A percentile compares a stretch with the other conserved stretches of the same genome.
phyloP scores from a whole-genome alignment of 2,329 filamentous ascomycete species.

The Fusarium brachygibbosum region DNA sequence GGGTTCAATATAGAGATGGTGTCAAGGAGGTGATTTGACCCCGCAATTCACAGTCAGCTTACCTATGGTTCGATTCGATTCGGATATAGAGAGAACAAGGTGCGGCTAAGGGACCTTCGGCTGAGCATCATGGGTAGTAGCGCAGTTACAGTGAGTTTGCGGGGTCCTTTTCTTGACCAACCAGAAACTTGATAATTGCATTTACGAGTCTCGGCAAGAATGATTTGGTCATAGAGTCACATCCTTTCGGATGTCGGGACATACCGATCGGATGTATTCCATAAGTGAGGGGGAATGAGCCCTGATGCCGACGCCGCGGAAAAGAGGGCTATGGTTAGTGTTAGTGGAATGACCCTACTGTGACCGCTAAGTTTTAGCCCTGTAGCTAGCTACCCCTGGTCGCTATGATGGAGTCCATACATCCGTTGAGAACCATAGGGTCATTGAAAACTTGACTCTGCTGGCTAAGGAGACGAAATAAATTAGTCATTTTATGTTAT shows the following conservation, averaged over 20 bases:
- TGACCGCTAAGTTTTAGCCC: neutral
- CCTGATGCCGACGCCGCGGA: constrained; percentile 26
- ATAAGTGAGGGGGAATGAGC: neutral
- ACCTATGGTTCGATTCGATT: constrained; percentile 17
- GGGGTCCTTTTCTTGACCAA: constrained; percentile 23
- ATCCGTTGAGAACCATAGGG: too few species aligned
- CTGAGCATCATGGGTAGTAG: constrained; percentile 2
- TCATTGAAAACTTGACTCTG: too few species aligned
- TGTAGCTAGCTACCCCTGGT: neutral
- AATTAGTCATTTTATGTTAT: too few species aligned
- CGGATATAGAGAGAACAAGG: constrained; percentile 29
- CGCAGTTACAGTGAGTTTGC: constrained; percentile 24
- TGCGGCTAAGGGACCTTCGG: constrained; percentile 35
- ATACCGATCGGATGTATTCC: constrained; percentile 23
- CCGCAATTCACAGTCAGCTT: constrained; percentile 33
- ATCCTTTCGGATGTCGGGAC: constrained; percentile 32
- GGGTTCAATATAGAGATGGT: constrained; percentile 1
- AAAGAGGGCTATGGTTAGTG: neutral
- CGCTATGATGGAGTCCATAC: too few species aligned
- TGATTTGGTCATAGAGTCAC: neutral
- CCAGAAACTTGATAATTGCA: constrained; percentile 25
- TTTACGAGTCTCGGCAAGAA: constrained; percentile 25
- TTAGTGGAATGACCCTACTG: neutral
- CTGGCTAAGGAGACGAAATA: too few species aligned
- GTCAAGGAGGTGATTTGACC: constrained; percentile 27